Evolutionary conservation across 1,284 basidiomycete genomes (phyloP), one percentile per base, ranked within the genome.

Genomic region (Leccinum laetum): DNA sequence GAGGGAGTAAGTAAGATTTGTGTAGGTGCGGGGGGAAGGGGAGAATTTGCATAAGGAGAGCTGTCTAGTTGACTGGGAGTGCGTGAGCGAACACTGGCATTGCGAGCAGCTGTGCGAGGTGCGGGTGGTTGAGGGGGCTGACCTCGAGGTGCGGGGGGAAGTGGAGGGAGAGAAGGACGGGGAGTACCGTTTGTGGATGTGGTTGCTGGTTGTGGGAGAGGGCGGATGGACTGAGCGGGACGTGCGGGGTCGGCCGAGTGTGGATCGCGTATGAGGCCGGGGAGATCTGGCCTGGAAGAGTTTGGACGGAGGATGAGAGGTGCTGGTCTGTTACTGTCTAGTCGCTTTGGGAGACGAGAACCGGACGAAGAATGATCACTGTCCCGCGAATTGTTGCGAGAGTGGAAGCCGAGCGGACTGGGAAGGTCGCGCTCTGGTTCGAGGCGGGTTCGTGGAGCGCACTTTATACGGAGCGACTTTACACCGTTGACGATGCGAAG

Each of bases 401-500:
- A 70, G 14, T 75, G 73, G 2, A 62, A 64, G 1, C 24, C 18
- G 5, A 26, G 62, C 1, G 52, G 49, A 13, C 49, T 69, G 8
- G 64, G 56, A 8, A 61, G 61, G 0, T 72, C 71, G 21, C 49
- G 60, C n/a, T 60, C 32, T 5, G 32, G 8, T 10, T 41, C 60
- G 35, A 56, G 5, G 57, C 18, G 61, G 73, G 3, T 75, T 32
- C 56, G 56, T 16, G 76, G 60, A 3, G 82, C 81, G 69, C 86
- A 87, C 69, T 72, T 79, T 66, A 87, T 85, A 39, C 95, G 83
- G 6, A 98, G 82, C 9, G 82, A 78, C 74, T 95, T 95, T 67
- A 98, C 91, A 1, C 89, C 96, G 64, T 89, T 91, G 16, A 94
- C 74, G 61, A 98, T 91, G 73, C 94, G 87, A 16, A 98, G 88